Evolutionary conservation across 176 grass and related monocot species (phyloP).

Genomic region (Paspalum vaginatum): DNA sequence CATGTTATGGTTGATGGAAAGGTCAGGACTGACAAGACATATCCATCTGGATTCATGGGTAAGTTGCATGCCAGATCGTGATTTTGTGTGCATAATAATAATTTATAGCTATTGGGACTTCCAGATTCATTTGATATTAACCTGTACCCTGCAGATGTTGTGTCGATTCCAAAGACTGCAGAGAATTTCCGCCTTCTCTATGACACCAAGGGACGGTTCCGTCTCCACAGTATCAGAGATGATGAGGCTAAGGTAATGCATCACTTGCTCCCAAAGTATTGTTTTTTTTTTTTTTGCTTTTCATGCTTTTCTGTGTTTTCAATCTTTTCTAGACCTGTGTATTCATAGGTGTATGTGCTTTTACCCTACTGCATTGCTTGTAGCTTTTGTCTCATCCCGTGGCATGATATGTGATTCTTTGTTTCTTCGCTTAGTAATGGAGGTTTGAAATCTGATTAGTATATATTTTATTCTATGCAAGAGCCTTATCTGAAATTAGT

Average conservation of each 20-base stretch:
- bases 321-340: not conserved
- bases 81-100: not conserved
- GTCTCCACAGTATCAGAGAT: conserved; percentile 51
- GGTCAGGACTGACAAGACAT: conserved; percentile 59
- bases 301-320: not conserved
- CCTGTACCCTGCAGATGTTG: conserved; percentile 40
- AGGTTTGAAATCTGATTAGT: not conserved
- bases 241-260: conserved; percentile 46
- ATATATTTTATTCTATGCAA: not conserved
- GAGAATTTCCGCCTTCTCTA: conserved; percentile 54
- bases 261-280: not conserved
- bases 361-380: not conserved
- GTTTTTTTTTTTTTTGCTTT: not conserved
- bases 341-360: too few relatives aligned
- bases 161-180: conserved; percentile 49
- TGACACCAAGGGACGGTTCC: conserved; percentile 59
- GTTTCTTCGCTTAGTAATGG: not conserved
- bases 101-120: not conserved
- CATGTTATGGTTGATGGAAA: conserved; percentile 56
- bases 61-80: not conserved
- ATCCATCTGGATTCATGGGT: conserved; percentile 58
- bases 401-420: not conserved
- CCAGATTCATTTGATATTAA: not conserved
- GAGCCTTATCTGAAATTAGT: not conserved
- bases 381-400: not conserved